Base-by-base conservation (phyloP, 192 early-diverging fungal genomes). In the Coemansia sp. region DNA sequence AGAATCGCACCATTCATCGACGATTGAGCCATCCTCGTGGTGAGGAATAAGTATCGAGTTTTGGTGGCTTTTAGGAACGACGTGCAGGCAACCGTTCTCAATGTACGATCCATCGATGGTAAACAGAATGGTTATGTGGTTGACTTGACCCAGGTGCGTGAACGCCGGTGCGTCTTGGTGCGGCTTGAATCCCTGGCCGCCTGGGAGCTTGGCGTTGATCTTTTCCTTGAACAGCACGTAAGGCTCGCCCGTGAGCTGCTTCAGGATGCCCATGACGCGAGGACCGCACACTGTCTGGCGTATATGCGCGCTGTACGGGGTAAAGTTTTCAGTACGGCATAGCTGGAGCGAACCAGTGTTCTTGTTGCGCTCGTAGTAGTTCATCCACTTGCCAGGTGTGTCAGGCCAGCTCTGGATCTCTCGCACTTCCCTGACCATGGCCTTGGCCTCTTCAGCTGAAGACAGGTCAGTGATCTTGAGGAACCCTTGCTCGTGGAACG, bases 141-240 rank as follows among this genome's bases (percentile, higher is more conserved):
- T 70, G 37, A 60, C 63, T 48, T 74, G 81, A 3, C 81, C 81
- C 29, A 81, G 65, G 41, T 84, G 82, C 11, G 77, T 79, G 51
- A 84, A 84, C 14, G 83, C 83, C 19, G 81, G 83, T 2, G 81
- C 71, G 51, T 84, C 83, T 48, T 84, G 83, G 56, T 84, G 83
- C 3, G 83, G 71, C 53, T 60, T 70, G 63, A 82, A 82, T n/a
- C 81, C 72, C 45, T 80, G 80, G 38, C 80, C 83, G 30, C 83
- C 83, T 1, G 83, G 68, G 4, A 82, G 60, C 70, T 82, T 82
- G 51, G 79, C 80, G 21, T 84, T 84, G 14, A 84, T 72, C 68
- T 84, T 84, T 27, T 84, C 83, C 62, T 84, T 84, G 66, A 84
- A 84, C 23, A 85, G 45, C 2, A 82, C 57, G 34, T 82, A 81